A percentile compares a stretch with the other conserved stretches of the same genome.
Evolutionary conservation across 1,284 basidiomycete species (phyloP).

Genomic region (Gomphus bonarii): DNA sequence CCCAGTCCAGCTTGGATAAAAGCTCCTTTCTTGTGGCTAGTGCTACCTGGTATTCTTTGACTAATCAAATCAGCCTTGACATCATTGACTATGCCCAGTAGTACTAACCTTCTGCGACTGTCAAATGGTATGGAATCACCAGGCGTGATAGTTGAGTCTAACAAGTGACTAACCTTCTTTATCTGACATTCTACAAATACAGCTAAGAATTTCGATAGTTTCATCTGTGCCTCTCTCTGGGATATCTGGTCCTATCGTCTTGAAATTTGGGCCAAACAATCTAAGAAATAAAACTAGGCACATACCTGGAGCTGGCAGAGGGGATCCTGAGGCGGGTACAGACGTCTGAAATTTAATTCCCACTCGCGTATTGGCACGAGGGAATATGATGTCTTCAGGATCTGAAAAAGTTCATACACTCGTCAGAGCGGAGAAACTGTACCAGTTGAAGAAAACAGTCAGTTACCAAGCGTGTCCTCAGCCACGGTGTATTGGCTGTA

Average conservation of each 20-base stretch:
- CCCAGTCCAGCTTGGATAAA: conserved; percentile 58
- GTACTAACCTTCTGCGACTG: conserved; percentile 40
- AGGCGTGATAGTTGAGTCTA: not conserved
- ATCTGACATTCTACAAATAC: conserved; percentile 49
- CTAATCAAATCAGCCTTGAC: conserved; percentile 9
- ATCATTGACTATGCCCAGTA: not conserved
- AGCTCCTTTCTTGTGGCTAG: conserved; percentile 41
- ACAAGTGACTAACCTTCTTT: conserved; percentile 43
- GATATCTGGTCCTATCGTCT: conserved; percentile 19
- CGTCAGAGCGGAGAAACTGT: conserved; percentile 11
- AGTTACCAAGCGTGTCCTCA: conserved; percentile 78
- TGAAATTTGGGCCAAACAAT: not conserved
- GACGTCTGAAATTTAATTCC: conserved; percentile 80
- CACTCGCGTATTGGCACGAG: conserved; percentile 78
- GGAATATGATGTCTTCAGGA: conserved; percentile 91
- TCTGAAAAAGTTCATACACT: conserved; percentile 36
- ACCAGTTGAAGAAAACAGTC: not conserved
- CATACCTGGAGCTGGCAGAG: conserved; percentile 29
- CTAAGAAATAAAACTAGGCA: conserved; percentile 9
- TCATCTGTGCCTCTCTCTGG: conserved; percentile 62
- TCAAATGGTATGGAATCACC: not conserved
- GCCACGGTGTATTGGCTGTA: conserved; percentile 79
- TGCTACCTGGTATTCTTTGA: conserved; percentile 27
- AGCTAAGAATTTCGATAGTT: conserved; percentile 62
- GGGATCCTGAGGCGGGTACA: conserved; percentile 28